Base-by-base conservation (phyloP, 2,329 filamentous ascomycete genomes). In the Aureobasidium subglaciale region DNA sequence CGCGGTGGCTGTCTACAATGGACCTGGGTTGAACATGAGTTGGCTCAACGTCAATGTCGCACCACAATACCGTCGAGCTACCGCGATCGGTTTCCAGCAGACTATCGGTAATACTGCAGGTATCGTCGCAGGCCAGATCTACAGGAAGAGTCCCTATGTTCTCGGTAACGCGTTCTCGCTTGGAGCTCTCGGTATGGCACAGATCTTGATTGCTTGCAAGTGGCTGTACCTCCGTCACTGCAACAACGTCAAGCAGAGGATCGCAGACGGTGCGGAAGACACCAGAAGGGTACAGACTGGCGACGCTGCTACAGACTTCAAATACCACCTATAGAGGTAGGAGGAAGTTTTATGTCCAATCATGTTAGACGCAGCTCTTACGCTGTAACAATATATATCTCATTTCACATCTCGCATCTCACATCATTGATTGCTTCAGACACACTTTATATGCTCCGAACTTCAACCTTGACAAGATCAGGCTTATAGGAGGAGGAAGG, bases 1-100 rank as follows among this genome's bases (percentile, higher is more conserved):
- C 30, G 63, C 63, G 2, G 50, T 63, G 2, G 62, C 61, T 3
- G 60, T 64, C 9, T 65, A 65, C 58, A 62, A 60, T 22, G 61
- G 63, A 11, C 59, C 75, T 0, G 79, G 79, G 0, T 63, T 73
- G 30, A 76, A 71, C 55, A 57, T 72, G 1, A 74, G 73, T 32
- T 78, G 76, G 76, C 62, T 78, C 4, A 75, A 74, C 18, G 75
- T 75, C 40, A 78, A 77, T 30, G 66, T 73, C 1, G 73, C 74
- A 5, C 72, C 71, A 1, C 75, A 79, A 40, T 77, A 76, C 62
- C 71, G 75, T 24, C 71, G 76, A 15, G 75, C 76, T 0, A 69
- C 76, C 0, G 74, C 71, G 3, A 71, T 78, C 10, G 75, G 75
- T 1, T 63, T 75, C 25, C 71, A 76, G 9, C 72, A 75, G 49